Evolutionary conservation across 306 rosid species (phyloP).

Genomic region (Glycine latifolia): DNA sequence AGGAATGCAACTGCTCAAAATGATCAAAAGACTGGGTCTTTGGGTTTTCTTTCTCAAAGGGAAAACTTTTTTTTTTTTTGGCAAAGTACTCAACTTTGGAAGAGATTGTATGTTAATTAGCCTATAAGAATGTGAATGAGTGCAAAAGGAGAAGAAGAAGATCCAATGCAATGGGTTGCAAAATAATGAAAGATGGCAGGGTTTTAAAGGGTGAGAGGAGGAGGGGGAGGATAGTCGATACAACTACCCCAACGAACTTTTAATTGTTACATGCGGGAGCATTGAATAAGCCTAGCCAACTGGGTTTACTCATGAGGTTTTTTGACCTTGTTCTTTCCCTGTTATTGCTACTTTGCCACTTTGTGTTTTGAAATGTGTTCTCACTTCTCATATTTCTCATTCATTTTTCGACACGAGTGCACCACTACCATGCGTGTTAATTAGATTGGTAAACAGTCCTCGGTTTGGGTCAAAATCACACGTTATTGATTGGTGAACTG

Average conservation of each 20-base stretch:
- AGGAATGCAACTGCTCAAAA: background rate
- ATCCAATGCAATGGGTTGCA: conserved; percentile 30
- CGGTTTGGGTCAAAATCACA: conserved; percentile 40
- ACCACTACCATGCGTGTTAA: conserved; percentile 36
- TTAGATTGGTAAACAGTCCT: conserved; percentile 39
- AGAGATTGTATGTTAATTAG: background rate
- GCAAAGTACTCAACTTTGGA: conserved; percentile 1
- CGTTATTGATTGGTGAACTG: conserved; percentile 52
- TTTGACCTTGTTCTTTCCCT: conserved; percentile 25
- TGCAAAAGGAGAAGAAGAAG: background rate
- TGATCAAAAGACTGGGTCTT: background rate
- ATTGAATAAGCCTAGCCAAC: conserved; percentile 59
- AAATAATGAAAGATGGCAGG: conserved; percentile 42
- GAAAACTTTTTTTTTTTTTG: background rate
- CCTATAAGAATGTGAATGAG: conserved; percentile 4
- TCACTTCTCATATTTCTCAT: background rate
- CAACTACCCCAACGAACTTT: conserved; percentile 98
- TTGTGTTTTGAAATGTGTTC: background rate
- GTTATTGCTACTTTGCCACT: conserved; percentile 40
- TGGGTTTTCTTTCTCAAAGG: background rate
- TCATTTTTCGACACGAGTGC: background rate
- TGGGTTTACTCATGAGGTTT: background rate
- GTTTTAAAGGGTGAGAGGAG: conserved; percentile 42
- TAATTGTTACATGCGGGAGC: conserved; percentile 58
- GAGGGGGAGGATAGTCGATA: conserved; percentile 58